These are phyloP conservation scores for Starmera amethionina DNA, from an alignment of 805 yeast genomes.

Conservation along the genomic window DNA sequence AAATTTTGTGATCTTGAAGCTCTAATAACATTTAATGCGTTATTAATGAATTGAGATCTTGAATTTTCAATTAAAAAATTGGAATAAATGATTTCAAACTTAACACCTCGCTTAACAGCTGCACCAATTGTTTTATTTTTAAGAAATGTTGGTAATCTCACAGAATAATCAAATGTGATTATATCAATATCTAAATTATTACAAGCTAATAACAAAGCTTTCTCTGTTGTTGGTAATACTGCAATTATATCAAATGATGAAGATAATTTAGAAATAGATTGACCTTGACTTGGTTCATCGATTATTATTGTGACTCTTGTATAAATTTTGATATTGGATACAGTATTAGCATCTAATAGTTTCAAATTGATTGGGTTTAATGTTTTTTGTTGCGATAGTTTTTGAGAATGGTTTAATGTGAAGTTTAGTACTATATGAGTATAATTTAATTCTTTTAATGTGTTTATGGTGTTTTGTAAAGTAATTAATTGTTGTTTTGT, in stretches of 20 bases:
- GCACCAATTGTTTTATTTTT: constrained; percentile 80
- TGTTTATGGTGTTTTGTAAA: constrained; percentile 40
- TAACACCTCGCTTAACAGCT: constrained; percentile 74
- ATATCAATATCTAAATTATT: constrained; percentile 74
- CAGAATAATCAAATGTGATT: constrained; percentile 58
- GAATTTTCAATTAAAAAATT: constrained; percentile 35
- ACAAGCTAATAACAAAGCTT: constrained; percentile 65
- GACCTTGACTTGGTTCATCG: constrained; percentile 71
- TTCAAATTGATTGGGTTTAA: constrained; percentile 32
- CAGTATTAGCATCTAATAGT: constrained; percentile 13
- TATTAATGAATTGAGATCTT: constrained; percentile 58
- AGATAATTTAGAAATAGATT: constrained; percentile 34
- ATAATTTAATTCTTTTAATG: constrained; percentile 56
- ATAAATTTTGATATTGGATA: constrained; percentile 36
- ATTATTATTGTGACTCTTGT: constrained; percentile 69
- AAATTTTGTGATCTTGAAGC: constrained; percentile 78
- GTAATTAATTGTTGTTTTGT: constrained; percentile 30
- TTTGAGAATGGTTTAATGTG: constrained; percentile 38
- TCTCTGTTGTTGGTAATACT: constrained; percentile 72
- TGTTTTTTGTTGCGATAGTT: constrained; percentile 38
- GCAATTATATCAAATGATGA: constrained; percentile 69
- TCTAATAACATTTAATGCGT: constrained; percentile 64
- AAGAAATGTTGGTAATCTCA: constrained; percentile 63
- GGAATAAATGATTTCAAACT: constrained; percentile 68
- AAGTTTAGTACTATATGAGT: constrained; percentile 71